Evolutionary conservation across 1,284 basidiomycete species (phyloP).

Genomic region (Vanrija sp.): DNA sequence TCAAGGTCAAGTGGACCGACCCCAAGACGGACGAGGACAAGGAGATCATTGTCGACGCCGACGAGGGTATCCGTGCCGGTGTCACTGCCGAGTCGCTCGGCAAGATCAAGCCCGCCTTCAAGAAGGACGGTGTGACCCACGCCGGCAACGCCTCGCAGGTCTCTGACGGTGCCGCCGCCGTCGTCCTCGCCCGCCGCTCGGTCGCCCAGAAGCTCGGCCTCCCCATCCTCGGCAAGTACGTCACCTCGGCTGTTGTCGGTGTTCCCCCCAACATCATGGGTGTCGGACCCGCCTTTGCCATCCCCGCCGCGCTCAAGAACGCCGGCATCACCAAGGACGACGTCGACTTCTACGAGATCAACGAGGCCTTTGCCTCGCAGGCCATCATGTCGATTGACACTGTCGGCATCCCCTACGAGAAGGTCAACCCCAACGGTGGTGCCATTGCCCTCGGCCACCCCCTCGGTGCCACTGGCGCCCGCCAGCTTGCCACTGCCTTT

Average conservation of each 20-base stretch:
- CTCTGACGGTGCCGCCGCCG: constrained; percentile 95
- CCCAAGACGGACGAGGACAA: constrained; percentile 79
- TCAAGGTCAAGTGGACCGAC: constrained; percentile 68
- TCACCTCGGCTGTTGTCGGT: constrained; percentile 71
- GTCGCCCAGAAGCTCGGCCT: constrained; percentile 83
- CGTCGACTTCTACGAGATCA: constrained; percentile 85
- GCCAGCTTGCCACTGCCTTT: constrained; percentile 82
- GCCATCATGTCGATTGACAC: constrained; percentile 74
- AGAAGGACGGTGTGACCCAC: constrained; percentile 82
- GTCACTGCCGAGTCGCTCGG: constrained; percentile 79
- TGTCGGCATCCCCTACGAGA: constrained; percentile 68
- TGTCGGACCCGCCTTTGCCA: constrained; percentile 85
- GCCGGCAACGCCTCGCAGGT: constrained; percentile 91
- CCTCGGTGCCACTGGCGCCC: constrained; percentile 74
- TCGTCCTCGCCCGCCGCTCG: constrained; percentile 79
- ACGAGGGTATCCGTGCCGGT: constrained; percentile 90
- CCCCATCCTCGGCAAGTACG: constrained; percentile 89
- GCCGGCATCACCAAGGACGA: constrained; percentile 69
- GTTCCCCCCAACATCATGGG: constrained; percentile 83
- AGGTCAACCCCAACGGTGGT: constrained; percentile 86
- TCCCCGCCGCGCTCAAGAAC: constrained; percentile 74
- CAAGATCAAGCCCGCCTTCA: constrained; percentile 93
- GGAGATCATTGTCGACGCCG: constrained; percentile 73
- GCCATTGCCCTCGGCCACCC: constrained; percentile 73
- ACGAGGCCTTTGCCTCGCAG: constrained; percentile 89